Evolutionary conservation across 2,329 filamentous ascomycete species (phyloP).

Genomic region (Scytalidium sp.): DNA sequence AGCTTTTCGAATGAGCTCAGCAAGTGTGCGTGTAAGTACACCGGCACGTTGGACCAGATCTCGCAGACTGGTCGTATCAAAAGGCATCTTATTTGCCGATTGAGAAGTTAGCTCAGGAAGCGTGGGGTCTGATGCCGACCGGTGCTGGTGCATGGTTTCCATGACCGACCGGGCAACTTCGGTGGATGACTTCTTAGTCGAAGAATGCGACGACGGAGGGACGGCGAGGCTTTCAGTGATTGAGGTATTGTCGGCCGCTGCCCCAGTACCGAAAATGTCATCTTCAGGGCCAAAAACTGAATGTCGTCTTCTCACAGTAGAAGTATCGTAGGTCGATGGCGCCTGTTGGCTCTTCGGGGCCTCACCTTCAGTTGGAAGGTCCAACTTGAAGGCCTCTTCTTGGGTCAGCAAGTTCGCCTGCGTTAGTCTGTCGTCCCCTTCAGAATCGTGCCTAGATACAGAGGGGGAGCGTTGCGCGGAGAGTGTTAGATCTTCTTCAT

Average conservation of each 20-base stretch:
- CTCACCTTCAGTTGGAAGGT: slow-evolving; percentile 41
- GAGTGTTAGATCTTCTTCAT: slow-evolving; percentile 50
- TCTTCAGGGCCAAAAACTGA: slow-evolving; percentile 66
- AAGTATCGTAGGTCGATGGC: slow-evolving; percentile 45
- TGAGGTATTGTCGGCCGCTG: slow-evolving; percentile 28
- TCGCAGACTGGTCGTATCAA: slow-evolving; percentile 67
- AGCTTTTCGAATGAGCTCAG: slow-evolving; percentile 56
- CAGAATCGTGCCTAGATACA: slow-evolving; percentile 5
- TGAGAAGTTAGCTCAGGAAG: slow-evolving; percentile 22
- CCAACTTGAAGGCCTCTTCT: slow-evolving; percentile 43
- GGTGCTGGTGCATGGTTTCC: slow-evolving; percentile 58
- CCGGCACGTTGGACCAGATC: slow-evolving; percentile 62
- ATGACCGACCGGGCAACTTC: slow-evolving; percentile 58
- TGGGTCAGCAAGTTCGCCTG: slow-evolving; percentile 9
- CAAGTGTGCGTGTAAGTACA: slow-evolving; percentile 55
- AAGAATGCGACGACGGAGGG: slow-evolving; percentile 18
- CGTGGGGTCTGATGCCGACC: slow-evolving; percentile 39
- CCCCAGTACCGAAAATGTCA: slow-evolving; percentile 54
- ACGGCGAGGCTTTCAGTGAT: slow-evolving; percentile 9
- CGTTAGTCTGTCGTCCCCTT: background rate
- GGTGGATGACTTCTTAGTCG: slow-evolving; percentile 33
- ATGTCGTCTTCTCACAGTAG: slow-evolving; percentile 45
- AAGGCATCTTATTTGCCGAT: slow-evolving; percentile 53
- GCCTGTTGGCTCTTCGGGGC: slow-evolving; percentile 17
- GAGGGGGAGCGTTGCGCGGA: slow-evolving; percentile 23